Base-by-base conservation (phyloP, 371 early-diverging fungal genomes). In the Mucor sp. region DNA sequence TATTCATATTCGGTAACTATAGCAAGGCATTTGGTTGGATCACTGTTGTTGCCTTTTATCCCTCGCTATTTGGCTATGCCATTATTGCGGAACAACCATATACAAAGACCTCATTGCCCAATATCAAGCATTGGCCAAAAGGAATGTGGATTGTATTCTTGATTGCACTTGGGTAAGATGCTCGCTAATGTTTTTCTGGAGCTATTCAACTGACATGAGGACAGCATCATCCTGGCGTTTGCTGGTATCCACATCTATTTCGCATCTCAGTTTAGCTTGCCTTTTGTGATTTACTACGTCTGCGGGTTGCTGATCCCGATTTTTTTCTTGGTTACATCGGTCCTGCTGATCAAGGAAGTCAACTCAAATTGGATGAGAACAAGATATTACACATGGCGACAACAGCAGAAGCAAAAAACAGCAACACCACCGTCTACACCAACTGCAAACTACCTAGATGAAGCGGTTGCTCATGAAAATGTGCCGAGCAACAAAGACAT, bases 1-100 rank as follows among this genome's bases (percentile, higher is more conserved):
- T 94, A 6, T 94, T 94, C 78, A 87, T 90, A n/a, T 86, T 93
- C 83, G 94, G 94, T 28, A 91, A 91, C 75, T 94, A 94, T 73
- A 74, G 93, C 7, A 78, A 83, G 63, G 86, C 93, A 5, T 85
- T 87, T 67, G 85, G 87, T 63, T 93, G 91, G 91, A 86, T 91
- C 53, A 90, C 88, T 0, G 82, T 90, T 11, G 76, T 89, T 30
- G 86, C 89, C 27, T 92, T 90, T 67, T 89, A 90, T 78, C 85
- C 89, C n/a, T 86, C 89, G n/a, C 62, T 93, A 37, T 86, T 91
- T 69, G 81, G 74, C 25, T 94, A 86, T 70, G 85, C 81, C 6
- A 66, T 84, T 47, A 82, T 93, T 35, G 92, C 88, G 1, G 92
- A 93, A 68, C 71, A 89, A 9, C 90, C 92, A 0, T 91, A 89